phyloP scores from a whole-genome alignment of 1,139 yeast genomes.

The Debaryomyces robertsiae region DNA sequence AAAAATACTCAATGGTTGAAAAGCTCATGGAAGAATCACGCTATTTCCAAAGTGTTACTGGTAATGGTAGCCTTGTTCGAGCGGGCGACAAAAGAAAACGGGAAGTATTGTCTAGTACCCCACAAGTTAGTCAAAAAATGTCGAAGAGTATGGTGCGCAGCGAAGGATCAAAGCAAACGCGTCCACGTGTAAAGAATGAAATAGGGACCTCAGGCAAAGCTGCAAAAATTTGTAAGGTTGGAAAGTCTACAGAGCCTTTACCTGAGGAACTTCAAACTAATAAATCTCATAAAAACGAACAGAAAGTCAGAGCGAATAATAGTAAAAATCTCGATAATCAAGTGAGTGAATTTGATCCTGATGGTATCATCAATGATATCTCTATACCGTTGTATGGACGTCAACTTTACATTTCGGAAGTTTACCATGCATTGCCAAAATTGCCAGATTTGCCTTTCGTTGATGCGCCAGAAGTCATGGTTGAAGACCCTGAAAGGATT shows the following conservation, averaged over 20 bases:
- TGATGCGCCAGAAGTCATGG: slow-evolving; percentile 17
- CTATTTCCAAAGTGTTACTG: slow-evolving; percentile 44
- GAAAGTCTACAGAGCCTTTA: too few species aligned
- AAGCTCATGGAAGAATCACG: slow-evolving; percentile 31
- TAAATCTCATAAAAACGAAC: slow-evolving; percentile 14
- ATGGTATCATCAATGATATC: slow-evolving; percentile 39
- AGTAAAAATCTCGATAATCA: slow-evolving; percentile 6
- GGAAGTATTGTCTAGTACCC: slow-evolving; percentile 9
- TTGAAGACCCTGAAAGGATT: slow-evolving; percentile 17
- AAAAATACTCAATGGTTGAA: slow-evolving; percentile 8
- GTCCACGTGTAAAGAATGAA: neutral
- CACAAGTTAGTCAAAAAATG: neutral
- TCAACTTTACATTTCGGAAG: slow-evolving; percentile 34
- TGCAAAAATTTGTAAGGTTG: slow-evolving; percentile 7
- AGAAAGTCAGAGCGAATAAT: neutral
- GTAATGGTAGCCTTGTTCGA: slow-evolving; percentile 33
- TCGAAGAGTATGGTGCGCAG: neutral
- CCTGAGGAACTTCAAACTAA: neutral
- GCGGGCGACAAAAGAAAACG: slow-evolving; percentile 39
- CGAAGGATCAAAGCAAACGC: neutral
- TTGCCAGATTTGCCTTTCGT: slow-evolving; percentile 30
- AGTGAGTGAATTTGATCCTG: slow-evolving; percentile 42
- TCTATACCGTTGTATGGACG: slow-evolving; percentile 34
- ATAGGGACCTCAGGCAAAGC: neutral
- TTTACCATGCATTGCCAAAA: slow-evolving; percentile 24